Percentiles rank a stretch among this genome's conserved stretches.
Conservation (phyloP, 2,329 filamentous ascomycete species). For the Nigrospora oryzae region DNA sequence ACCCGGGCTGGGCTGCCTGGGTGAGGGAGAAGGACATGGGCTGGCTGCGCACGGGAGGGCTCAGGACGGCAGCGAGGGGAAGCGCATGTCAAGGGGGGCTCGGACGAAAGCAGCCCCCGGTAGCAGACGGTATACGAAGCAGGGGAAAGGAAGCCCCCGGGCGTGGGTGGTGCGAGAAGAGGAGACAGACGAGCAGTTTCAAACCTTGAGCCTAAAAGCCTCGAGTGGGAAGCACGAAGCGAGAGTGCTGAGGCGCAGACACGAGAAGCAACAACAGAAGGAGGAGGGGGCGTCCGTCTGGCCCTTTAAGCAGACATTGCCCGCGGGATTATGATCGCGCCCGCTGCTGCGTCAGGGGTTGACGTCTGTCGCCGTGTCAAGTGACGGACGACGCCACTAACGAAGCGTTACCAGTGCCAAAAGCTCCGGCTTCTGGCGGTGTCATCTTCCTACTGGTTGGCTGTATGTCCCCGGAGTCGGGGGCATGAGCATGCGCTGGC, state of each 20-base stretch:
- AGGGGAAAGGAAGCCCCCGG: not conserved
- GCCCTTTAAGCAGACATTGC: not conserved
- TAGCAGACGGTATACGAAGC: not conserved
- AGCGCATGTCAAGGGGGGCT: no score
- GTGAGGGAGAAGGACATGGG: slow-evolving; percentile 16
- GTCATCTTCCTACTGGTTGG: no score
- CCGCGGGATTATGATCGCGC: not conserved
- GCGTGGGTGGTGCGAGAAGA: not conserved
- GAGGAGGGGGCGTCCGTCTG: no score
- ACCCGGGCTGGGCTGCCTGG: slow-evolving; percentile 11
- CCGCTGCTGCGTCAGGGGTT: not conserved
- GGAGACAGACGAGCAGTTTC: slow-evolving; percentile 1
- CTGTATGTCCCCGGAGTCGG: no score
- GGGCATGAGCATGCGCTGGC: no score
- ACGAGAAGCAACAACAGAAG: no score
- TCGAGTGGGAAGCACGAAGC: not conserved
- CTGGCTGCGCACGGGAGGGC: no score
- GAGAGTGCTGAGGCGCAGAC: not conserved
- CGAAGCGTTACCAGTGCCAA: not conserved
- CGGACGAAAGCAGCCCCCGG: no score
- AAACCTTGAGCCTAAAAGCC: slow-evolving; percentile 6
- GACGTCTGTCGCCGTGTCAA: not conserved
- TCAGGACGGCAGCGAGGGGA: no score
- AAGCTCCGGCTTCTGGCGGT: no score
- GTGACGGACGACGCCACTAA: not conserved